A percentile compares a stretch with the other conserved stretches of the same genome.
Evolutionary conservation across 2,329 filamentous ascomycete species (phyloP).

Genomic region (Pseudonectria buxi): DNA sequence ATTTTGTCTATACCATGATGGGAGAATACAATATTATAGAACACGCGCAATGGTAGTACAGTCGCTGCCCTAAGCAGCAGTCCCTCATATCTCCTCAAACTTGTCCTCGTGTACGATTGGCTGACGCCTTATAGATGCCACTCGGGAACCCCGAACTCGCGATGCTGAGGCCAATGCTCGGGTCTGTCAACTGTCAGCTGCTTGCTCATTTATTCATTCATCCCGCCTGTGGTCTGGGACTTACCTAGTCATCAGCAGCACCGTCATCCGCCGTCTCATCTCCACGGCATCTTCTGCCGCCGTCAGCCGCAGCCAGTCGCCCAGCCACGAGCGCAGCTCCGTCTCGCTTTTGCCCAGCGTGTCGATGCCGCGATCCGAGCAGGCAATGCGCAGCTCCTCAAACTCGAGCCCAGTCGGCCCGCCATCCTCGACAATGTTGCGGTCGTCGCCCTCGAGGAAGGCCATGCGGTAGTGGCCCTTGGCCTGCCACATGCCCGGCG

Average conservation of each 20-base stretch:
- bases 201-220: no score
- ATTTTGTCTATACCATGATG: no score
- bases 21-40: no score
- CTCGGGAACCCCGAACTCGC: slow-evolving; percentile 28
- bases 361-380: slow-evolving; percentile 61
- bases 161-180: slow-evolving; percentile 29
- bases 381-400: slow-evolving; percentile 63
- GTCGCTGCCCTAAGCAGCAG: not conserved
- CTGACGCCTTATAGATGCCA: slow-evolving; percentile 31
- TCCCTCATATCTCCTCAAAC: no score
- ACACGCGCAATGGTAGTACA: not conserved
- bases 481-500: slow-evolving; percentile 45
- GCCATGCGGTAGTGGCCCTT: slow-evolving; percentile 48
- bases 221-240: slow-evolving; percentile 8
- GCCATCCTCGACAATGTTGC: slow-evolving; percentile 56
- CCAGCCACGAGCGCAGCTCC: slow-evolving; percentile 43
- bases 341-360: slow-evolving; percentile 50
- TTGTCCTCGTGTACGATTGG: no score
- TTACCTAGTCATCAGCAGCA: slow-evolving; percentile 36
- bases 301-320: slow-evolving; percentile 43
- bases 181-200: slow-evolving; percentile 16
- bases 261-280: slow-evolving; percentile 32
- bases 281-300: slow-evolving; percentile 30
- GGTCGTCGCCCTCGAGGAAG: slow-evolving; percentile 66
- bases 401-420: slow-evolving; percentile 48